Conservation (phyloP, 108 stramenopile species). For the Skeletonema costatum region DNA sequence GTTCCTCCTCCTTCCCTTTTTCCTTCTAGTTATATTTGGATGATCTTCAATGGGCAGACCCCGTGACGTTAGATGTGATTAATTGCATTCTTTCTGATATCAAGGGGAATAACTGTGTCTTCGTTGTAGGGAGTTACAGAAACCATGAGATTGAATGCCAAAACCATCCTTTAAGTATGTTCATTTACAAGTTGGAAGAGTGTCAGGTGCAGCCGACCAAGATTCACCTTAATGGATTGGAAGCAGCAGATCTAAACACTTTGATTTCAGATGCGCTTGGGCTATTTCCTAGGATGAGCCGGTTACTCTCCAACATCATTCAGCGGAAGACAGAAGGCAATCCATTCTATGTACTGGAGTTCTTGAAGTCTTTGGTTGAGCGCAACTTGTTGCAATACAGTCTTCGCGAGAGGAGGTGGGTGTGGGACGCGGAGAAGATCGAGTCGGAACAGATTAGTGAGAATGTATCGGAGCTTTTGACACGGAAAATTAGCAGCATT, state of each 20-base stretch:
- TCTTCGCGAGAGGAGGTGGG: constrained; percentile 1
- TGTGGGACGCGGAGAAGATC: constrained; percentile 21
- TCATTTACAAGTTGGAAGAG: no score
- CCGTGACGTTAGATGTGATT: constrained; percentile 18
- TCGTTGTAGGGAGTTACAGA: constrained; percentile 5
- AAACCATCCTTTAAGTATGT: no score
- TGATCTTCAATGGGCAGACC: constrained; percentile 49
- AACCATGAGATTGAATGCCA: not conserved
- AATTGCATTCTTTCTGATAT: constrained; percentile 18
- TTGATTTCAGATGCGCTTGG: not conserved
- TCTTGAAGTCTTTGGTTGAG: constrained; percentile 3
- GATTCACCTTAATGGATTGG: no score
- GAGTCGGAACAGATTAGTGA: not conserved
- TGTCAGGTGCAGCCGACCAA: no score
- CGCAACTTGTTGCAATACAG: constrained; percentile 1
- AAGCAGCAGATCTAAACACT: no score
- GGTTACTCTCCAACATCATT: constrained; percentile 4
- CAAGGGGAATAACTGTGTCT: constrained; percentile 10
- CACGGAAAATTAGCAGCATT: not conserved
- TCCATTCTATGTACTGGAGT: not conserved
- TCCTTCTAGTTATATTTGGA: constrained; percentile 19
- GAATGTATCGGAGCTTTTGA: constrained; percentile 4
- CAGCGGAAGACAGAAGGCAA: constrained; percentile 19
- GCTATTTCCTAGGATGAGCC: constrained; percentile 1
- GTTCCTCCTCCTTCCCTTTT: no score